These are phyloP conservation scores for Bacterosira constricta DNA, from an alignment of 108 stramenopile species.

Conservation along the genomic window DNA sequence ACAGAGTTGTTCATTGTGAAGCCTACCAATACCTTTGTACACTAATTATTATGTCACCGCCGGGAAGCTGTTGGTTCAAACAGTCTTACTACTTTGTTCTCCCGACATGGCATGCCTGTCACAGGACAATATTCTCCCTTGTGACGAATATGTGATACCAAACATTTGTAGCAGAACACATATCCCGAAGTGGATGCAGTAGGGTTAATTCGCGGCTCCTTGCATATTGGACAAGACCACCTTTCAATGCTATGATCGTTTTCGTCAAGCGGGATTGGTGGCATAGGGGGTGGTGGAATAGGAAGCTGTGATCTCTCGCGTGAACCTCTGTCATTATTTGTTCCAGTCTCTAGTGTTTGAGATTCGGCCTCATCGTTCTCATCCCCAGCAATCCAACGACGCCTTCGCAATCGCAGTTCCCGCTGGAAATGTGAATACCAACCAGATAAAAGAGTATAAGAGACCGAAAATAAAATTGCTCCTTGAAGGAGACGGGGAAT, in stretches of 20 bases:
- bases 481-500: constrained; percentile 23
- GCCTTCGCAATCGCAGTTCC: constrained; percentile 39
- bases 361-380: constrained; percentile 8
- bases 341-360: not conserved
- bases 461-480: constrained; percentile 37
- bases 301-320: constrained; percentile 27
- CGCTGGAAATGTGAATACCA: constrained; percentile 41
- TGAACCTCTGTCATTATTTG: not conserved
- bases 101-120: constrained; percentile 63
- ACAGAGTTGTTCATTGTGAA: no score
- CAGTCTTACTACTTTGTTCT: constrained; percentile 61
- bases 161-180: constrained; percentile 78
- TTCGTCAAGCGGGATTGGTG: constrained; percentile 25
- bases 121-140: constrained; percentile 63
- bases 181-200: constrained; percentile 77
- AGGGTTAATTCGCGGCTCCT: constrained; percentile 66
- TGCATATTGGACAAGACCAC: constrained; percentile 74
- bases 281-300: constrained; percentile 54
- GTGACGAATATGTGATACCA: constrained; percentile 54
- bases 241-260: constrained; percentile 11
- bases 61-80: constrained; percentile 59
- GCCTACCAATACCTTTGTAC: not conserved
- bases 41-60: not conserved
- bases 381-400: constrained; percentile 52
- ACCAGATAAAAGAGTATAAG: constrained; percentile 40